These are phyloP conservation scores for Phytopythium sindhum DNA, from an alignment of 352 stramenopile species.

Conservation along the genomic window DNA sequence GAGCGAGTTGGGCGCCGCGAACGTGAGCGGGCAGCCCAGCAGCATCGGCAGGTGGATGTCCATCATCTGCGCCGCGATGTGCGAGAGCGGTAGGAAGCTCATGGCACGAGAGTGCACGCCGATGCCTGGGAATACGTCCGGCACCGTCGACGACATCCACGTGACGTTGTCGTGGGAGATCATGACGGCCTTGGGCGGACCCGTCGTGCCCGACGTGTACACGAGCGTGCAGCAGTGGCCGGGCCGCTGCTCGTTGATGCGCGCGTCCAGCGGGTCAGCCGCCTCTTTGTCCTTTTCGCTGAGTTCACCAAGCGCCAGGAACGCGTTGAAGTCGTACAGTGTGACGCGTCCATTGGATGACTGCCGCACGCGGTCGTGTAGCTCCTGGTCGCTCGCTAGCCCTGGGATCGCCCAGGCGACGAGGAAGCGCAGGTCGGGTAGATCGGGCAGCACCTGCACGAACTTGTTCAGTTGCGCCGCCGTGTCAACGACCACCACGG, in stretches of 20 bases:
- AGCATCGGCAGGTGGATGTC: conserved; percentile 63
- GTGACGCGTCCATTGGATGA: conserved; percentile 29
- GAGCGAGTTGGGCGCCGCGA: conserved; percentile 54
- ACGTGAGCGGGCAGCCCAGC: conserved; percentile 47
- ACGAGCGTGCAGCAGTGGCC: conserved; percentile 70
- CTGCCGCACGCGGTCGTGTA: conserved; percentile 22
- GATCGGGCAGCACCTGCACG: conserved; percentile 47
- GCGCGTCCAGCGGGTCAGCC: background rate
- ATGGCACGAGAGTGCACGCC: conserved; percentile 37
- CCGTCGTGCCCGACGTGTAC: conserved; percentile 80
- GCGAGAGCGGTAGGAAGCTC: conserved; percentile 68
- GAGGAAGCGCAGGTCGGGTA: conserved; percentile 72
- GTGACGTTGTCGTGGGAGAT: conserved; percentile 54
- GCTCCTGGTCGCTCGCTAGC: conserved; percentile 18
- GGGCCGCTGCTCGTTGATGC: conserved; percentile 23
- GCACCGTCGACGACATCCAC: conserved; percentile 37
- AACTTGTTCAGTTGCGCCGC: conserved; percentile 74
- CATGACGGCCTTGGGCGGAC: conserved; percentile 47
- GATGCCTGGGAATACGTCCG: conserved; percentile 31
- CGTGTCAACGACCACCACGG: conserved; percentile 74
- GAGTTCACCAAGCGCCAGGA: conserved; percentile 38
- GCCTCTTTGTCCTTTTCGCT: background rate
- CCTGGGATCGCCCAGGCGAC: conserved; percentile 48
- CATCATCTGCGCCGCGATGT: conserved; percentile 62
- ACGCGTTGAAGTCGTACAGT: conserved; percentile 60